Base-by-base conservation (phyloP, 495 filamentous ascomycete genomes). In the Xanthoparmelia taractica region DNA sequence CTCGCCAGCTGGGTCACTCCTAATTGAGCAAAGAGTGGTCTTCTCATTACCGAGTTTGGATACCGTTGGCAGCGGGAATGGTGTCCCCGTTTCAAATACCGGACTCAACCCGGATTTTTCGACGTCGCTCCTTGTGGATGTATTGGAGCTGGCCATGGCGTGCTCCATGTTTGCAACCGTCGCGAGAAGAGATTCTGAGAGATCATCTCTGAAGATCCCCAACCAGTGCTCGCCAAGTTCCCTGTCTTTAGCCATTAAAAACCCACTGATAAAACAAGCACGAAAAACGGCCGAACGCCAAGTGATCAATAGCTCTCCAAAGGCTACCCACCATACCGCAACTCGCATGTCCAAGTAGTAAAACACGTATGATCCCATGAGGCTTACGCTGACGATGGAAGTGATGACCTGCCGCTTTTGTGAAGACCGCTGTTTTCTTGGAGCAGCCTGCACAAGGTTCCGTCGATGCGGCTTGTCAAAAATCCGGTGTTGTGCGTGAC, bases 111-210 rank as follows among this genome's bases (percentile, higher is more conserved):
- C n/a, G 8, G n/a, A 2, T 11, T 47, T 25, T 10, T 47, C 43
- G 1, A 3, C 8, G n/a, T 11, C 12, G 23, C 7, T 25, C 43
- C 29, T n/a, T 3, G 29, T 20, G 29, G 20, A 27, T 13, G 2
- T 7, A 31, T 0, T 31, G 18, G 52, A 7, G 4, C 10, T 45
- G 12, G 29, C 13, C 13, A 15, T 27, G 10, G 12, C 13, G 13
- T 33, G n/a, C n/a, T 57, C 61, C 27, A 63, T 50, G 15, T 11
- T 58, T 2, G n/a, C 61, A 34, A 63, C 36, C 0, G 54, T 63
- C 55, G 8, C 54, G 18, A 58, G 34, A 20, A 58, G 61, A n/a
- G 50, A 63, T 10, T 63, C 27, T 37, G 25, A 58, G 17, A 63
- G 13, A 33, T 33, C 45, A 12, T 45, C 50, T 25, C 33, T 11